phyloP scores from a whole-genome alignment of 345 rosid genomes.

The Rhodamnia argentea region DNA sequence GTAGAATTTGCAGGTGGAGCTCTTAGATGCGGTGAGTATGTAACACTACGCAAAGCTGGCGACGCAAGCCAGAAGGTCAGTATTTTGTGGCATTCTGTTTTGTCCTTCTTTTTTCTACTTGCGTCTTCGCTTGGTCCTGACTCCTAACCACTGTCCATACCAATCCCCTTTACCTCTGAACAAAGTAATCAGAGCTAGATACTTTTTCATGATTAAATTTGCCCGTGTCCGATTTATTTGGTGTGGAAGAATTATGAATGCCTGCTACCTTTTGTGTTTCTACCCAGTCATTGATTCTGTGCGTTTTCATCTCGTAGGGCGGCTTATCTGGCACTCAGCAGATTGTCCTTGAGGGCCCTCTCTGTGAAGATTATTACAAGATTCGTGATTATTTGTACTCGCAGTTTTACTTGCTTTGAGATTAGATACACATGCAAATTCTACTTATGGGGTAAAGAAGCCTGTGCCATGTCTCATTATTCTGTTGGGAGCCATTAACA shows the following conservation, averaged over 20 bases:
- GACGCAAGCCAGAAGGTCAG: constrained; percentile 72
- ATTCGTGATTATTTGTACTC: constrained; percentile 80
- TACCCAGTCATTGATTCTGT: background rate
- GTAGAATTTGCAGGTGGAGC: constrained; percentile 96
- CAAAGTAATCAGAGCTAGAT: background rate
- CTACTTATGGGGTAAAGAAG: background rate
- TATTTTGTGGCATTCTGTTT: background rate
- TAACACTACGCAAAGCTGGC: constrained; percentile 79
- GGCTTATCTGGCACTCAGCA: constrained; percentile 83
- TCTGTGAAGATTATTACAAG: constrained; percentile 88
- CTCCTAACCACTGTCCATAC: background rate
- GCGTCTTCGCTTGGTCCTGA: background rate
- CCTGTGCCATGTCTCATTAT: background rate
- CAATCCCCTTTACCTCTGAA: background rate
- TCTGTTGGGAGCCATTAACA: background rate
- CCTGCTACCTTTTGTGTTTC: background rate
- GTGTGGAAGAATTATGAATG: background rate
- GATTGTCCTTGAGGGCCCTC: constrained; percentile 82
- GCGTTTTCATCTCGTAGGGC: constrained; percentile 25
- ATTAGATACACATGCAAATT: background rate
- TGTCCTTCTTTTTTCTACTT: background rate
- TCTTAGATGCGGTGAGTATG: constrained; percentile 81
- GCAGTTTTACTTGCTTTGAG: constrained; percentile 73
- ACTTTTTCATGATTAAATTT: background rate
- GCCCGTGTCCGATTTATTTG: background rate